Evolutionary conservation across 2,329 filamentous ascomycete species (phyloP), one percentile per base, ranked within the genome.

Genomic region (Chaetomium globosum): DNA sequence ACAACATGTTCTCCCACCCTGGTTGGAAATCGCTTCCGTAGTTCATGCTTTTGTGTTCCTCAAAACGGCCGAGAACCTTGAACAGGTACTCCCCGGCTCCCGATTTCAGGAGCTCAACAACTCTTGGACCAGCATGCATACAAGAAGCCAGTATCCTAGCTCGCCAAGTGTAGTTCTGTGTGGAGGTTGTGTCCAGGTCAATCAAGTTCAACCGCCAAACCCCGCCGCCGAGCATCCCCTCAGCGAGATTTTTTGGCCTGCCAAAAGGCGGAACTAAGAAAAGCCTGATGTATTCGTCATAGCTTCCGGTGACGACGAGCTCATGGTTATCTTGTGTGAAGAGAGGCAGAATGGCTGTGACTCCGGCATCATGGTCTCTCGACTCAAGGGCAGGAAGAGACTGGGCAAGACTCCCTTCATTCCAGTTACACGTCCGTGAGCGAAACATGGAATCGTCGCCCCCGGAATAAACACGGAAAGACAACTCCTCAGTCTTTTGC

Each of bases 31-130:
- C 93, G 71, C 90, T 91, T 7, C 89, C 93, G 75, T 98, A 98
- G 73, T 96, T 97, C 92, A 97, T 97, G 75, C 92, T 97, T 78
- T 90, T 82, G 75, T 97, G 93, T 74, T 94, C 90, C 71, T 92
- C 89, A 73, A 96, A 96, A 60, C 83, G 84, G 0, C 84, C 88
- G 55, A 93, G 70, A 1, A 94, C 81, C 52, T 83, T 79, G 64
- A 95, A 88, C 1, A 73, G 73, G 84, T 89, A 92, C 21, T 69
- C 68, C n/a, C 63, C 78, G 66, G 67, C 76, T 1, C 77, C 71
- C 1, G 75, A 73, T 31, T 78, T 74, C 10, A 70, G 66, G 21
- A 86, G 72, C 48, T 81, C 78, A 7, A 89, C 72, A n/a, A 98
- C 78, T 61, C 89, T 85, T 10, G 87, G 83, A 0, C 95, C 95